phyloP scores from a whole-genome alignment of 2,329 filamentous ascomycete genomes.

The Botrytis hyacinthi region DNA sequence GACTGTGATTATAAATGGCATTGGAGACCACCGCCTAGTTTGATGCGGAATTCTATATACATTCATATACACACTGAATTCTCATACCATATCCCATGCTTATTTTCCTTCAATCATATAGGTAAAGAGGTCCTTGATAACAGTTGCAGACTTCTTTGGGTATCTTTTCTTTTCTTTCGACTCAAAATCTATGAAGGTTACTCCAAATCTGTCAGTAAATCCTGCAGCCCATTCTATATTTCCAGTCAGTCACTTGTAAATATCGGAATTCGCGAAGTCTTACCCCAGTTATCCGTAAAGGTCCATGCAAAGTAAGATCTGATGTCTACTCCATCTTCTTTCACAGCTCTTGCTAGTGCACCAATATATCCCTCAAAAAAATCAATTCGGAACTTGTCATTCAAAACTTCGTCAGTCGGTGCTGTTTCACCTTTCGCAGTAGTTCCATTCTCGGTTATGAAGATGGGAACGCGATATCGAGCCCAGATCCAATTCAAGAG shows the following conservation, averaged over 20 bases:
- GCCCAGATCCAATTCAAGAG: conserved; percentile 74
- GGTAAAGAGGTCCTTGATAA: conserved; percentile 68
- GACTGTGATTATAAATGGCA: neutral
- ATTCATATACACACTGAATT: neutral
- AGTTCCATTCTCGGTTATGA: conserved; percentile 85
- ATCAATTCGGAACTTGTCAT: conserved; percentile 75
- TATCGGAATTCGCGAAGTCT: neutral
- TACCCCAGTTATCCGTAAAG: conserved; percentile 59
- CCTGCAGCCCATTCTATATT: conserved; percentile 59
- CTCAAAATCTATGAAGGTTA: conserved; percentile 77
- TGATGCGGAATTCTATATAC: neutral
- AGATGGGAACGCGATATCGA: conserved; percentile 75
- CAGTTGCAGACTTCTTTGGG: conserved; percentile 77
- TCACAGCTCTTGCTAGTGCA: conserved; percentile 70
- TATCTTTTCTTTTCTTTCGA: conserved; percentile 69
- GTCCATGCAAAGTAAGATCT: conserved; percentile 83
- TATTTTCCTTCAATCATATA: conserved; percentile 61
- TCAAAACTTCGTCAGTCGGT: conserved; percentile 62
- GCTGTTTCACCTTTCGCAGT: conserved; percentile 80
- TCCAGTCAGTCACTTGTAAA: neutral
- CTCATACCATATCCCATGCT: neutral
- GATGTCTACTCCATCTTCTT: conserved; percentile 72
- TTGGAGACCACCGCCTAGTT: neutral
- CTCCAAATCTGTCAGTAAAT: conserved; percentile 80
- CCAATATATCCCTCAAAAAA: conserved; percentile 76